Evolutionary conservation across 768 basidiomycete species (phyloP), one percentile per base, ranked within the genome.

Genomic region (Gelatoporia subvermispora): DNA sequence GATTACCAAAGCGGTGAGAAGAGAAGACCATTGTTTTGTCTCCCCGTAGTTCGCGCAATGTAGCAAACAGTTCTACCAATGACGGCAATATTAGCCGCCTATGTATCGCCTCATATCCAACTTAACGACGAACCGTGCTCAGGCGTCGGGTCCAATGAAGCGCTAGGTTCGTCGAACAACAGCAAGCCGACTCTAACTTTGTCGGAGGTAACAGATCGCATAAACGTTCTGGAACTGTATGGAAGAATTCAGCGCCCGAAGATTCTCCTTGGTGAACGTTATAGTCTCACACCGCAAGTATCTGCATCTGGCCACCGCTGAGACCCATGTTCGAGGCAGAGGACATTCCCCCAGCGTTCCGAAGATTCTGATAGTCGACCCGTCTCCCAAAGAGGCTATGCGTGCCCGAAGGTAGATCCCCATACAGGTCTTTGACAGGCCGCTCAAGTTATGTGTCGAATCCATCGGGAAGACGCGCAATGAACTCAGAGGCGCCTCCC

Each of bases 21-120:
- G 86, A 88, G 60, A 88, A 89, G 20, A 89, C 65, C 88, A 89
- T 89, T 2, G 88, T 89, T 65, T 87, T 90, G 62, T 76, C 82
- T 15, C 84, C 85, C 40, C 86, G 73, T 17, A 88, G 60, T 8
- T 72, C 67, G 17, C 84, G 77, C 24, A 90, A 67, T 38, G 86
- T 73, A 52, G 85, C 78, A 46, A 91, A 91, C 8, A 90, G 68
- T 57, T 90, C 77, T 78, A 45, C n/a, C 89, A 68, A 59, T 89
- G 76, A 77, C 46, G 4, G 8, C 2, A 21, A 11, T 17, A 22
- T 47, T 21, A 48, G 31, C 22, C 13, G 21, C 4, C 28, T 36
- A 28, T 17, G 4, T 17, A 8, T 17, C 3, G 2, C 35, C 34
- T 10, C 7, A 17, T 35, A n/a, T 18, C 20, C 18, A 13, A n/a